Conservation (phyloP, 2,329 filamentous ascomycete species). For the Alternaria sp. region DNA sequence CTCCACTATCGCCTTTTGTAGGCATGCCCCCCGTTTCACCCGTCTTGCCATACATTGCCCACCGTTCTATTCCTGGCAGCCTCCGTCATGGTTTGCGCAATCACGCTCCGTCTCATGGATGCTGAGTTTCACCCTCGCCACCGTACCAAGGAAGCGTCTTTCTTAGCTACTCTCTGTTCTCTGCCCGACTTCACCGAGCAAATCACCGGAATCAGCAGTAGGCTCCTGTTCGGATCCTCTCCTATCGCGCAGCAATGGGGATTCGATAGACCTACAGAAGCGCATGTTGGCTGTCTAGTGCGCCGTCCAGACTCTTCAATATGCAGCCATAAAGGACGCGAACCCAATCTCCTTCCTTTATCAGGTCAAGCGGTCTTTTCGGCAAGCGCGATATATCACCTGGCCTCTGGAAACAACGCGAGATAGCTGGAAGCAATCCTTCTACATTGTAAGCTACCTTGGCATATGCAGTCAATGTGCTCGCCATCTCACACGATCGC, state of each 20-base stretch:
- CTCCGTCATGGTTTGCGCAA: not conserved
- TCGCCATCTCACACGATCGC: not conserved
- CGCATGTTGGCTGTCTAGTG: slow-evolving; percentile 16
- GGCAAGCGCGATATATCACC: slow-evolving; percentile 4
- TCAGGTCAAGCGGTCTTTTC: slow-evolving; percentile 9
- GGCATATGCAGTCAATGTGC: not conserved
- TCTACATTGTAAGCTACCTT: not conserved
- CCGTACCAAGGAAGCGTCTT: slow-evolving; percentile 4
- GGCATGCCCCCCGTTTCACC: slow-evolving; percentile 19
- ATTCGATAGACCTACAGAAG: slow-evolving; percentile 5
- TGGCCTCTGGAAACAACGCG: not conserved
- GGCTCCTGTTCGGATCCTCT: not conserved
- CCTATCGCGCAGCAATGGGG: slow-evolving; percentile 4
- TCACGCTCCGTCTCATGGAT: not conserved
- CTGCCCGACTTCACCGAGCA: slow-evolving; percentile 6
- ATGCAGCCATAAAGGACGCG: slow-evolving; percentile 12
- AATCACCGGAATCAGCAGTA: slow-evolving; percentile 6
- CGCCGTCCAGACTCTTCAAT: slow-evolving; percentile 23
- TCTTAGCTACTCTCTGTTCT: slow-evolving; percentile 3
- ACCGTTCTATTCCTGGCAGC: slow-evolving; percentile 20
- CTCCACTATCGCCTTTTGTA: slow-evolving; percentile 1
- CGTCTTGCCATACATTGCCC: slow-evolving; percentile 5
- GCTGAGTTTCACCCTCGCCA: slow-evolving; percentile 2
- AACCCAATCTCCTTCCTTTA: slow-evolving; percentile 19
- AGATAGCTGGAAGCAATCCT: not conserved